These are phyloP conservation scores for Rubia yunnanensis DNA, from an alignment of 257 asterid species.

Conservation along the genomic window DNA sequence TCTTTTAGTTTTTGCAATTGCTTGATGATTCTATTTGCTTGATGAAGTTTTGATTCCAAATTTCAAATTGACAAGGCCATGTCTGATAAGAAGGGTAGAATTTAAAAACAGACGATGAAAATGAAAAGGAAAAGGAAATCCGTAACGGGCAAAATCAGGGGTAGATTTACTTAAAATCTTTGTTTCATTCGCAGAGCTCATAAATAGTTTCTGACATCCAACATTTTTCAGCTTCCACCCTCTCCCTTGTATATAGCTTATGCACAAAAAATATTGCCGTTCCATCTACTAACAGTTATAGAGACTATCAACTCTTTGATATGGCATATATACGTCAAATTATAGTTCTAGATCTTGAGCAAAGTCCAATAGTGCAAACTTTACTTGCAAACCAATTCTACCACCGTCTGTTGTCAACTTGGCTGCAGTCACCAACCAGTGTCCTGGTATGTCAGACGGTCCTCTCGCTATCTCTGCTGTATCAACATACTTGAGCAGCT, in stretches of 20 bases:
- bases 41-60: too few relatives aligned
- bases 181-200: neutral
- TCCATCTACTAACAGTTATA: neutral
- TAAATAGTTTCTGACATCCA: conserved; percentile 9
- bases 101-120: too few relatives aligned
- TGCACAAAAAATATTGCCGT: conserved; percentile 2
- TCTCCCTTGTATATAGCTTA: conserved; percentile 8
- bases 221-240: neutral
- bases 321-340: conserved; percentile 26
- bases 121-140: neutral
- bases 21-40: neutral
- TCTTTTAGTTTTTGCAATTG: neutral
- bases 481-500: conserved; percentile 72
- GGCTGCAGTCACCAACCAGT: conserved; percentile 95
- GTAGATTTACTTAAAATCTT: too few relatives aligned
- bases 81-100: too few relatives aligned
- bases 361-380: conserved; percentile 85
- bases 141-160: too few relatives aligned
- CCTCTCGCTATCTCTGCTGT: conserved; percentile 75
- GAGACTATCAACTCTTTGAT: neutral
- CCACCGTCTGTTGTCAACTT: conserved; percentile 75
- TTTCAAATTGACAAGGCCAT: too few relatives aligned
- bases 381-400: conserved; percentile 84
- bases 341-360: conserved; percentile 39
- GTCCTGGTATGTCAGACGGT: conserved; percentile 81